Evolutionary conservation across 1,139 yeast genomes (phyloP), one percentile per base, ranked within the genome.

Genomic region (Geotrichum candidum): DNA sequence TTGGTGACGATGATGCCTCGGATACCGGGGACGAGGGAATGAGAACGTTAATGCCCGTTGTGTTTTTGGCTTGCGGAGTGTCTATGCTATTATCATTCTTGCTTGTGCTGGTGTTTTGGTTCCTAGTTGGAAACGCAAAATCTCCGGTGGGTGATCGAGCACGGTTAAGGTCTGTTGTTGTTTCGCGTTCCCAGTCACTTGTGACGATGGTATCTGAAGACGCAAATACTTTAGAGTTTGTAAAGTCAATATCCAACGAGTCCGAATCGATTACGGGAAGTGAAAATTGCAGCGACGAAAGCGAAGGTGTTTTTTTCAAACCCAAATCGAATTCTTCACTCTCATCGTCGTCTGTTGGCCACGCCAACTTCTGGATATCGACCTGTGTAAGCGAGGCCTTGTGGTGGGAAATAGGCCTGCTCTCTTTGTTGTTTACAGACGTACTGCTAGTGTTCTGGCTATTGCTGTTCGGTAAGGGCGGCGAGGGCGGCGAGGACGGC

Each of bases 1-100:
- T 54, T 9, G 72, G 68, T 11, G 67, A 58, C 0, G 67, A 68
- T 23, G 69, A 62, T 10, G 64, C 69, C 59, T 63, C 59, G 1
- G 46, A 38, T 6, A 6, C 6, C 31, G 31, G 31, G 3, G 50
- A 50, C 13, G 60, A 51, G 18, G 53, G 35, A 15, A 29, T 33
- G 2, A 15, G 18, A 1, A 15, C 18, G n/a, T 41, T n/a, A n/a
- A 41, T 13, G n/a, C n/a, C 46, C 18, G 13, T 41, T 41, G 46
- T 6, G 18, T 1, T 13, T 13, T 18, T 5, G 4, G 18, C 46
- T 13, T 41, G 9, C 46, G 18, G 6, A 0, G 22, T 11, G 15
- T 41, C 6, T 41, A 41, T 41, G 15, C 46, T n/a, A 41, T 41
- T 41, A 23, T 41, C 18, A 15, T 41, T 41, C 22, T 11, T 35